Base-by-base conservation (phyloP, 176 grass and related monocot genomes). In the Metroxylon sagu region DNA sequence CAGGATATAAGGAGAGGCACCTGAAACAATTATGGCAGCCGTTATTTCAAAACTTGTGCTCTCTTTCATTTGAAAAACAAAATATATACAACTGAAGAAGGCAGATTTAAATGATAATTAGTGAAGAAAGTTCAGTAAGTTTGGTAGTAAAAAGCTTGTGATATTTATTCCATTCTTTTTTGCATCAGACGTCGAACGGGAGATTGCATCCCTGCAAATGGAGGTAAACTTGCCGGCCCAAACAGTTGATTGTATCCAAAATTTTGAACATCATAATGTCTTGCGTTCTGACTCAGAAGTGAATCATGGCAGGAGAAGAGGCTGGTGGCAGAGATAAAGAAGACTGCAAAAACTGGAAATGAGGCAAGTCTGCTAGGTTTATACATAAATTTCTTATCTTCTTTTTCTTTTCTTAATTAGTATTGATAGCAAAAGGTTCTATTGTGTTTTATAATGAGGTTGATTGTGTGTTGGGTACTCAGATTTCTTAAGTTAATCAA, bases 241-340 rank as follows among this genome's bases (percentile, higher is more conserved):
- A 63, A 50, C 28, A 59, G 27, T 58, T 67, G 1, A n/a, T 19
- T 25, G 16, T 71, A 26, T n/a, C 27, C 64, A 68, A 31, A 19
- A 19, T 67, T 70, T 25, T 23, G 50, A 48, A 16, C 23, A 71
- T 74, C 74, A 14, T 58, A 28, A 72, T 65, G 2, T 62, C 50
- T 70, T 10, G 8, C 58, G 27, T 79, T 61, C 52, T 73, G 25
- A 69, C 73, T 52, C 15, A n/a, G 5, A 16, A 55, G 58, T 66
- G 55, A 54, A 73, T 62, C 26, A 74, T 74, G 65, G 30, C 84
- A 98, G 93, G 93, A 98, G 84, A 98, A 92, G 69, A 98, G 89
- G 51, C 79, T 98, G 29, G 93, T 98, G 59, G 84, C 87, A 51
- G 93, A 98, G 87, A 98, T 98, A 53, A 98, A 92, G 67, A 91